These are phyloP conservation scores for Mycena belliarum DNA, from an alignment of 768 basidiomycete species.

Conservation along the genomic window DNA sequence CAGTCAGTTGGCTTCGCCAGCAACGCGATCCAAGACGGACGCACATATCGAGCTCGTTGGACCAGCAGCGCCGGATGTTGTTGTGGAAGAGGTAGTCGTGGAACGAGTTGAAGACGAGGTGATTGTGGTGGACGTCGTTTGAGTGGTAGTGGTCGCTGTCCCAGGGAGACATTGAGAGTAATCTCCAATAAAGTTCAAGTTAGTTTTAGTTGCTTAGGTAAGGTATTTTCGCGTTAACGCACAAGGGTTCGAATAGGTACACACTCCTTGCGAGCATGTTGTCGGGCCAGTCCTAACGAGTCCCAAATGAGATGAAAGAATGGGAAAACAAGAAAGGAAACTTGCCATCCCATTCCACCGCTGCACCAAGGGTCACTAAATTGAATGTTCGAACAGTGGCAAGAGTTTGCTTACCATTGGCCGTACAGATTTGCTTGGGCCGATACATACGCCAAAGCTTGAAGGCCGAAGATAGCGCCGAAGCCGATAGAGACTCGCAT, in stretches of 20 bases:
- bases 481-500: conserved; percentile 5
- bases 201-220: no score
- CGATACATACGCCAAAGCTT: conserved; percentile 1
- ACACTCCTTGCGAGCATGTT: conserved; percentile 47
- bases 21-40: conserved; percentile 1
- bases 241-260: conserved; percentile 48
- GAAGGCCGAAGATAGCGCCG: not conserved
- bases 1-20: not conserved
- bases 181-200: conserved; percentile 28
- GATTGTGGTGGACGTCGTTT: not conserved
- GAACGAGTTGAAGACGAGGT: not conserved
- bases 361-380: conserved; percentile 13
- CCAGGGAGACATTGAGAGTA: conserved; percentile 55
- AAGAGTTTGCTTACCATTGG: conserved; percentile 6
- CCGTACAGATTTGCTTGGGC: conserved; percentile 2
- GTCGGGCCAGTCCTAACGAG: conserved; percentile 47
- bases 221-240: conserved; percentile 8
- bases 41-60: conserved; percentile 24
- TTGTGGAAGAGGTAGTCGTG: not conserved
- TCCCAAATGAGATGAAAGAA: not conserved
- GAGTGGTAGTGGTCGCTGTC: conserved; percentile 24
- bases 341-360: conserved; percentile 52
- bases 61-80: conserved; percentile 26
- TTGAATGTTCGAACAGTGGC: no score
- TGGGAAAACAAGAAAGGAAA: not conserved